phyloP scores from a whole-genome alignment of 768 basidiomycete species.

The Hirschioporus abietinus region DNA sequence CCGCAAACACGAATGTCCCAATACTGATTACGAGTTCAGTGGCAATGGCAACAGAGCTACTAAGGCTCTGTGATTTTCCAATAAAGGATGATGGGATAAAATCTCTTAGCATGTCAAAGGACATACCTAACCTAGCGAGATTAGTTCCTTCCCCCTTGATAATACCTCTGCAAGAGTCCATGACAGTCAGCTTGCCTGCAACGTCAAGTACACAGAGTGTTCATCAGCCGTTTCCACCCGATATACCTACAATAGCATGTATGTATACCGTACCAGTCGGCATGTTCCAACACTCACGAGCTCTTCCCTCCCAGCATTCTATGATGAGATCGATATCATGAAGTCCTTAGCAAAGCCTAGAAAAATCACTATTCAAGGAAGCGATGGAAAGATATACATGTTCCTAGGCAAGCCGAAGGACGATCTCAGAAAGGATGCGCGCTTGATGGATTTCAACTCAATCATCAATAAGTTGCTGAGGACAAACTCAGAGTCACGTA shows the following conservation, averaged over 20 bases:
- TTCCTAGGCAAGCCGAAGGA: slow-evolving; percentile 98
- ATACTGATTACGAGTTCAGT: slow-evolving; percentile 48
- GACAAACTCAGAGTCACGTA: slow-evolving; percentile 87
- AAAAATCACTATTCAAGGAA: slow-evolving; percentile 80
- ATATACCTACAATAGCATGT: slow-evolving; percentile 76
- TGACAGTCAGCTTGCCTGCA: slow-evolving; percentile 85
- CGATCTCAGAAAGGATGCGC: slow-evolving; percentile 93
- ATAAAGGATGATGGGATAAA: slow-evolving; percentile 33
- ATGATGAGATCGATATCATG: slow-evolving; percentile 88
- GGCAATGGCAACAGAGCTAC: slow-evolving; percentile 63
- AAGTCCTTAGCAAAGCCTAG: slow-evolving; percentile 84
- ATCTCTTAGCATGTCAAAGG: slow-evolving; percentile 44
- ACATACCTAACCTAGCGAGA: slow-evolving; percentile 47
- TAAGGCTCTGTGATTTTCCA: slow-evolving; percentile 56
- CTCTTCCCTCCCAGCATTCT: slow-evolving; percentile 47
- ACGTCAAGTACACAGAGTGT: slow-evolving; percentile 51
- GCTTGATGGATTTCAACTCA: slow-evolving; percentile 96
- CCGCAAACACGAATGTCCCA: slow-evolving; percentile 36
- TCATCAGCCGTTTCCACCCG: slow-evolving; percentile 76
- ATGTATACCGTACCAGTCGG: slow-evolving; percentile 15
- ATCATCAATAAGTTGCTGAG: slow-evolving; percentile 97
- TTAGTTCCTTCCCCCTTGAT: slow-evolving; percentile 67
- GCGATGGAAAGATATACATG: slow-evolving; percentile 78
- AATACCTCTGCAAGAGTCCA: slow-evolving; percentile 88
- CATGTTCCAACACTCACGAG: neutral